Base-by-base conservation (phyloP, 140 eudicot genomes). In the Anethum foeniculum region DNA sequence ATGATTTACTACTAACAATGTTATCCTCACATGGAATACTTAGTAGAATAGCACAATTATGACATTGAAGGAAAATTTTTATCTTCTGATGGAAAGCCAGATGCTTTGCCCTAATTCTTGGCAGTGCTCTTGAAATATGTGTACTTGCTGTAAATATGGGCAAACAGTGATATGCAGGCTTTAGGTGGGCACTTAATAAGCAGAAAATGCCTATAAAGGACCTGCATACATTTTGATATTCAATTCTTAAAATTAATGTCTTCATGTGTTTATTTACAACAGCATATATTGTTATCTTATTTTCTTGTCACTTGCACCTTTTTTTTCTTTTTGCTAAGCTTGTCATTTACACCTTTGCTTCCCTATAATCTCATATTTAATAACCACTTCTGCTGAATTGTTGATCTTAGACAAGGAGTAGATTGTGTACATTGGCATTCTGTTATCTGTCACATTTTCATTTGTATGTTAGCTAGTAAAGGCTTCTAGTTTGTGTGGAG, bases 61-160 rank as follows among this genome's bases (percentile, higher is more conserved):
- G 23, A 15, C 18, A 32, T 68, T 68, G 23, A 16, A 64, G 2
- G 1, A 34, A 64, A 64, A 10, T 0, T 68, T 30, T 2, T 13
- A 30, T 14, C 10, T 30, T 62, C 28, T 27, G 71, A 30, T 25
- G 34, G 58, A 9, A 44, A 41, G 16, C 15, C 47, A 15, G 10
- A 47, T 41, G 38, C 25, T 47, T 28, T 75, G 79, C 47, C 79
- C 64, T 75, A 8, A 47, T 75, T 75, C 79, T 48, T 75, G 44
- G 79, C 79, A 75, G 38, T 52, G 60, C 79, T 46, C 60, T 27
- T 75, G 64, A 75, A 48, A 14, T 48, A 27, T 75, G 79, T 47
- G 79, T 75, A 75, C 79, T 75, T 75, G 79, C 64, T 75, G 79
- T 75, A 75, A 75, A 75, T 47, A 47, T 48, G 79, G 79, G 34